These are phyloP conservation scores for Solanum pinnatisectum DNA, from an alignment of 257 asterid species.

Conservation along the genomic window DNA sequence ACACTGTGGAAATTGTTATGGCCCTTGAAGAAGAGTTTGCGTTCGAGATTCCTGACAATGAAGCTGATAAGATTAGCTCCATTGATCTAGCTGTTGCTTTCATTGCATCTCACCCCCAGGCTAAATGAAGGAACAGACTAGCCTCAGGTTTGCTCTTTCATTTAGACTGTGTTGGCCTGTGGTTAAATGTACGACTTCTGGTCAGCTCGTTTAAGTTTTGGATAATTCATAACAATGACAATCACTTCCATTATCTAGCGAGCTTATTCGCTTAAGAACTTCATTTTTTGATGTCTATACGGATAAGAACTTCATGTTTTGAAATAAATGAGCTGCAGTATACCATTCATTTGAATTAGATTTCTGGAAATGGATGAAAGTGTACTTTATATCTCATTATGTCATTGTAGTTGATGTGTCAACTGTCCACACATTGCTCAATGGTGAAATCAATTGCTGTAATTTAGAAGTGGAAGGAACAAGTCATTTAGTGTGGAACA, in stretches of 20 bases:
- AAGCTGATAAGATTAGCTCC: conserved; percentile 28
- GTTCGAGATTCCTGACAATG: conserved; percentile 31
- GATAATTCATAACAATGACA: neutral
- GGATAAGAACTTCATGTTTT: neutral
- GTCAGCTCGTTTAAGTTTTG: neutral
- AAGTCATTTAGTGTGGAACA: neutral
- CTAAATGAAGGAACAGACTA: conserved; percentile 5
- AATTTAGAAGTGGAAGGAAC: neutral
- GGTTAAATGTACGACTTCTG: neutral
- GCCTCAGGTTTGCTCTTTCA: neutral
- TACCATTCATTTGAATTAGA: neutral
- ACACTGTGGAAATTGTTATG: conserved; percentile 30
- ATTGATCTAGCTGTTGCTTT: conserved; percentile 25
- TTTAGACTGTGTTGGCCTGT: neutral
- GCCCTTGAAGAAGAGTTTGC: conserved; percentile 36
- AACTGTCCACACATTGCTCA: neutral
- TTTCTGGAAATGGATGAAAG: neutral
- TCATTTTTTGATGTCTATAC: neutral
- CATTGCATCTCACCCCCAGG: conserved; percentile 36
- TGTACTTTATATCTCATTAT: neutral
- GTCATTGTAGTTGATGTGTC: neutral
- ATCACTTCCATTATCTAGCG: neutral
- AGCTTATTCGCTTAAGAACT: neutral
- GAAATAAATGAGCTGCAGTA: neutral
- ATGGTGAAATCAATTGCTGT: neutral